Conservation (phyloP, 306 rosid species). For the Cicer chorassanicum region DNA sequence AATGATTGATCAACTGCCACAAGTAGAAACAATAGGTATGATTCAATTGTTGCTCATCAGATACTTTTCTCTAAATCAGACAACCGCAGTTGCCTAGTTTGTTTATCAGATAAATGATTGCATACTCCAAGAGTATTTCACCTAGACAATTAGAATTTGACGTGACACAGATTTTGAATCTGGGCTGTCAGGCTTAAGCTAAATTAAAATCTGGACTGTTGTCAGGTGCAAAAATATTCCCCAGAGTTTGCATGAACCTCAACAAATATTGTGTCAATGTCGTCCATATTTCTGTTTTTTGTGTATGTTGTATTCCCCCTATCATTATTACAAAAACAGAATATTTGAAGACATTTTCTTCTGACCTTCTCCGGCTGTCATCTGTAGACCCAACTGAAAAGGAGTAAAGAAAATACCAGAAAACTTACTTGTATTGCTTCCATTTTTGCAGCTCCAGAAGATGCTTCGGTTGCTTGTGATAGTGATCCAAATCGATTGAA, state of each 20-base stretch:
- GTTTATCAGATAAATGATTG: constrained; percentile 32
- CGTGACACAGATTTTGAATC: constrained; percentile 29
- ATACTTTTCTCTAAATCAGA: constrained; percentile 1
- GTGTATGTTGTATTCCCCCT: neutral
- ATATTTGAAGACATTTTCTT: neutral
- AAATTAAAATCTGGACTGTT: constrained; percentile 26
- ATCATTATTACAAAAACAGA: neutral
- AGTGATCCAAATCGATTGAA: constrained; percentile 65
- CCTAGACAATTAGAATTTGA: constrained; percentile 36
- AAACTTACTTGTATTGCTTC: constrained; percentile 24
- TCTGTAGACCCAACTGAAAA: constrained; percentile 12
- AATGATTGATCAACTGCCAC: constrained; percentile 72
- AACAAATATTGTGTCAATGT: constrained; percentile 8
- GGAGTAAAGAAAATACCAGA: neutral
- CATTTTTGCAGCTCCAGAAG: constrained; percentile 70
- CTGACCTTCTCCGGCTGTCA: neutral
- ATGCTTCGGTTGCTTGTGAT: constrained; percentile 67
- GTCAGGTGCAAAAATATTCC: constrained; percentile 9
- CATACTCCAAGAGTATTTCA: constrained; percentile 34
- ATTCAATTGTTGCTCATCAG: constrained; percentile 40
- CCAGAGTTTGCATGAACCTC: constrained; percentile 37
- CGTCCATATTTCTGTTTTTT: constrained; percentile 21
- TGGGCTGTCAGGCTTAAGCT: neutral
- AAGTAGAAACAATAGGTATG: constrained; percentile 69
- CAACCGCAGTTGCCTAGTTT: constrained; percentile 22